Evolutionary conservation across 306 rosid species (phyloP), one percentile per base, ranked within the genome.

Genomic region (Trifolium subterraneum): DNA sequence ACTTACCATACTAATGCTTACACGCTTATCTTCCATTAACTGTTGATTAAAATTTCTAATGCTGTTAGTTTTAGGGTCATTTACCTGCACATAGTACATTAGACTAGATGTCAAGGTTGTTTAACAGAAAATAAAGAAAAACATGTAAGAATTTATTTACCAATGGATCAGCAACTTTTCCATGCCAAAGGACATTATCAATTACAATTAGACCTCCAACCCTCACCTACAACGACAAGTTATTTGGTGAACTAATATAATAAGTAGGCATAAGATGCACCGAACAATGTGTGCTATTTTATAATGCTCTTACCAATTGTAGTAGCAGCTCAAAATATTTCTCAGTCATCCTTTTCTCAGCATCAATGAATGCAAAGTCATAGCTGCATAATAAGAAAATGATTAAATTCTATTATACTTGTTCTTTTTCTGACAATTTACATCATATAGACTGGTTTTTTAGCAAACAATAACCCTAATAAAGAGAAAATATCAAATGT

Each of bases 141-240:
- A 54, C 69, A 65, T 39, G 5, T 48, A 61, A 27, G 61, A 36
- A 39, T 68, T 15, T 74, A 69, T 76, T 79, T 75, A 93, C 98
- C 97, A 77, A 75, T 9, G 90, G 86, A 55, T 93, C 94, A 38
- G 91, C 92, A 80, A 93, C 98, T 91, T 88, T 89, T 80, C 98
- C 98, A 67, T 89, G 93, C 98, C 98, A 93, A 48, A 93, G 92
- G 55, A 93, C 97, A 82, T 93, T 93, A 79, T 93, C 98, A 18
- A 93, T 83, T 67, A 93, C 91, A 52, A 91, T 89, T 27, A 91
- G 82, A 75, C 98, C 97, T 74, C 96, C 97, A 58, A 84, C 90
- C 64, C 92, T 89, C 77, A 93, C 89, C 98, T 91, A 82, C 56
- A 85, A 59, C 52, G 80, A 47, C 45, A 79, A 82, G 60, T 41